Conservation (phyloP, 306 rosid genomes). For the Adenanthera pavonina region DNA sequence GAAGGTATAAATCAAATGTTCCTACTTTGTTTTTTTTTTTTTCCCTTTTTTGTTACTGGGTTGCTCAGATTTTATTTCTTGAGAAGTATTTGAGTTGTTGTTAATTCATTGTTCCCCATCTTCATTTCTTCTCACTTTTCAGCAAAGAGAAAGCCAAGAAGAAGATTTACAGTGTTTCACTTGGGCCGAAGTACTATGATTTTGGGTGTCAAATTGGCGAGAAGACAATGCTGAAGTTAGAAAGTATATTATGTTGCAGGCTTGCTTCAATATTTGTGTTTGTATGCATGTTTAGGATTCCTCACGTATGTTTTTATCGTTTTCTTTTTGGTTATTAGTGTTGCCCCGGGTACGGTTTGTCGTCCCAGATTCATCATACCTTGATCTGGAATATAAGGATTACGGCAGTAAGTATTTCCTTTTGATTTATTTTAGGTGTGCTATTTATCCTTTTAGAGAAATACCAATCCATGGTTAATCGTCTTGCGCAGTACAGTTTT, state of each 20-base stretch:
- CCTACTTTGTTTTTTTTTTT: background rate
- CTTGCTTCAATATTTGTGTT: background rate
- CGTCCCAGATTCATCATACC: constrained; percentile 75
- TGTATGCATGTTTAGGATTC: background rate
- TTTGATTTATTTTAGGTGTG: too few species aligned
- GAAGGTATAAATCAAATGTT: constrained; percentile 48
- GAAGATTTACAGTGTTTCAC: constrained; percentile 89
- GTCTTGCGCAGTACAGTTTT: too few species aligned
- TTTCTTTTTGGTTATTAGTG: constrained; percentile 48
- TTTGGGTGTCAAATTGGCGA: constrained; percentile 89
- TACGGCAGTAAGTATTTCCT: constrained; percentile 70
- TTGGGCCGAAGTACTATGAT: constrained; percentile 50
- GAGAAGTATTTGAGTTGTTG: background rate
- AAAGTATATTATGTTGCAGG: constrained; percentile 57
- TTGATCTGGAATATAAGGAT: constrained; percentile 75
- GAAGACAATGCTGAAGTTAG: constrained; percentile 89
- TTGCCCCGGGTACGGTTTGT: constrained; percentile 73
- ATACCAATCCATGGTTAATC: too few species aligned
- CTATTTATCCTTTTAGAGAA: too few species aligned
- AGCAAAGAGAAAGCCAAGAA: constrained; percentile 91
- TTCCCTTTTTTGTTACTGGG: too few species aligned
- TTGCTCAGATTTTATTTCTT: background rate
- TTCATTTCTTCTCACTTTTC: constrained; percentile 16
- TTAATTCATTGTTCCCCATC: background rate
- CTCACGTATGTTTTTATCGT: background rate